phyloP scores from a whole-genome alignment of 2,329 filamentous ascomycete species.

The Dothistroma septosporum region DNA sequence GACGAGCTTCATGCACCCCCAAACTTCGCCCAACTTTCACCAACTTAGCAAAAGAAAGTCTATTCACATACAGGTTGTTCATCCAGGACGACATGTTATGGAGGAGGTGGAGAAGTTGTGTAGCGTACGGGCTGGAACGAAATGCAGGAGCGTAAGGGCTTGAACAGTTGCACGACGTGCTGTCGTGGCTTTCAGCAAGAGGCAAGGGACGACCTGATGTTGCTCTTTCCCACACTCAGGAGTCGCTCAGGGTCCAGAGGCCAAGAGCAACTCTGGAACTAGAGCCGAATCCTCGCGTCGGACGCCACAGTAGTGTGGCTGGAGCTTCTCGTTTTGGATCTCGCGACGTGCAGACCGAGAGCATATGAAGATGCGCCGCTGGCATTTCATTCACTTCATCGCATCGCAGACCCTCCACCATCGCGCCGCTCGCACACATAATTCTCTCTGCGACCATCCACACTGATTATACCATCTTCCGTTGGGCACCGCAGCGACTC shows the following conservation, averaged over 20 bases:
- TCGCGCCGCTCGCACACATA: background rate
- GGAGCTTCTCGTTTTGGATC: too few relatives aligned
- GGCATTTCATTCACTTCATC: background rate
- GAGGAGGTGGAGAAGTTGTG: background rate
- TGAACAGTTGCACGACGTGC: constrained; percentile 8
- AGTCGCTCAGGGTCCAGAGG: background rate
- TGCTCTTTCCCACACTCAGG: background rate
- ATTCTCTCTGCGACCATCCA: too few relatives aligned
- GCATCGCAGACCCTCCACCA: background rate
- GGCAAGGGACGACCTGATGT: background rate
- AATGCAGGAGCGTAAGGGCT: background rate
- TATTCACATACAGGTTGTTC: constrained; percentile 37
- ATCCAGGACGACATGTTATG: constrained; percentile 36
- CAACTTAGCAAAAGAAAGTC: constrained; percentile 19
- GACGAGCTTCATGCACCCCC: constrained; percentile 20
- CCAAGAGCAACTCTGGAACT: background rate
- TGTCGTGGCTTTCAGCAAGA: constrained; percentile 1
- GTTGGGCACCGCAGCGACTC: background rate
- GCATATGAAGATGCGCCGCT: too few relatives aligned
- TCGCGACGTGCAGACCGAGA: too few relatives aligned
- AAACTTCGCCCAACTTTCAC: constrained; percentile 22
- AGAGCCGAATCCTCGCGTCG: background rate
- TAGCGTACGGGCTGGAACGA: background rate
- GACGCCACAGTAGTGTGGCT: background rate
- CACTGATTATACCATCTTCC: background rate